Percentiles rank a stretch among this genome's conserved stretches.
Conservation (phyloP, 495 filamentous ascomycete genomes). For the Penicillium desertorum region DNA sequence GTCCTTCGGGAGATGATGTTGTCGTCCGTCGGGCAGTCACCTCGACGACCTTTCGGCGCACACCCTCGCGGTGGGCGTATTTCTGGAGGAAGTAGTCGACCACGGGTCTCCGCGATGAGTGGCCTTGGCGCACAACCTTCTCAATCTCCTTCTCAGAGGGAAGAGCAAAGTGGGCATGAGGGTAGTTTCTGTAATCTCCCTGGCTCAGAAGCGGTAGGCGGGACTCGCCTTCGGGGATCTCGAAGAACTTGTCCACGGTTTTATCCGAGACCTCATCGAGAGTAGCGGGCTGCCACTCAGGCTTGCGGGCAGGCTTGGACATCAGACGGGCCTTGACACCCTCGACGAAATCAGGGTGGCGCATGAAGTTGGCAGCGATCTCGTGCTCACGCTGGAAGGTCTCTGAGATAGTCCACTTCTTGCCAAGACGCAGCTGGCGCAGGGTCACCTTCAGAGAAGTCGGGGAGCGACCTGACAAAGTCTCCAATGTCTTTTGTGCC, state of each 20-base stretch:
- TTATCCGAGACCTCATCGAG: conserved; percentile 59
- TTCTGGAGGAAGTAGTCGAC: conserved; percentile 32
- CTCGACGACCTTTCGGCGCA: conserved; percentile 42
- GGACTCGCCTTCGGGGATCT: conserved; percentile 36
- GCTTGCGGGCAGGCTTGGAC: conserved; percentile 56
- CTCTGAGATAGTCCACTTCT: conserved; percentile 71
- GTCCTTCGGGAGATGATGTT: conserved; percentile 21
- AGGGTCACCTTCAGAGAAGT: conserved; percentile 81
- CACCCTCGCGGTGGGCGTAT: conserved; percentile 41
- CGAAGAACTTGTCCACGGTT: conserved; percentile 61
- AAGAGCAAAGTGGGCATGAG: conserved; percentile 63
- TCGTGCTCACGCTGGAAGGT: conserved; percentile 81
- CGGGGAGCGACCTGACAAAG: conserved; percentile 72
- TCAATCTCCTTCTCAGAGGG: conserved; percentile 72
- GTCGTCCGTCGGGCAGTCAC: conserved; percentile 34
- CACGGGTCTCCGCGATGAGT: conserved; percentile 12
- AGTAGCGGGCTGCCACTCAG: conserved; percentile 69
- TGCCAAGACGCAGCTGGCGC: conserved; percentile 72
- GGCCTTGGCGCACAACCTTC: conserved; percentile 42
- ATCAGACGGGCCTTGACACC: conserved; percentile 78
- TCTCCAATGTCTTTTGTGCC: conserved; percentile 71
- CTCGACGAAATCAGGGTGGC: conserved; percentile 79
- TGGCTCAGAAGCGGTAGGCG: conserved; percentile 54
- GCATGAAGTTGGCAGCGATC: conserved; percentile 82
- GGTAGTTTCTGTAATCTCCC: conserved; percentile 64